Percentiles rank a stretch among this genome's conserved stretches.
Evolutionary conservation across 2,329 filamentous ascomycete genomes (phyloP).

Genomic region (Colletotrichum spinosum): DNA sequence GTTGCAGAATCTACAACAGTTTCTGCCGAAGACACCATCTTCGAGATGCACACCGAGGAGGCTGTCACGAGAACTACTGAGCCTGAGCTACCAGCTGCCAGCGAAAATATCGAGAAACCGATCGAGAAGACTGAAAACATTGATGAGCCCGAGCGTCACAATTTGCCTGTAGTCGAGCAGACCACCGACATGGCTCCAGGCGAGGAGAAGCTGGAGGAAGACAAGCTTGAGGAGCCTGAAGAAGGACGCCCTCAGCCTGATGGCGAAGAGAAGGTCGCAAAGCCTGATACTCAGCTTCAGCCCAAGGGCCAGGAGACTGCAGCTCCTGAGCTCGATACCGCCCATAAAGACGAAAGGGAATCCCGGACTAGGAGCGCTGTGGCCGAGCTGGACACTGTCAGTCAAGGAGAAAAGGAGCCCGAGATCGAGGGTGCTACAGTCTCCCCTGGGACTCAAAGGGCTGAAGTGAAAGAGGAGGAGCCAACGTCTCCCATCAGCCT

Average conservation of each 20-base stretch:
- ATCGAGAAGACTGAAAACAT: conserved; percentile 42
- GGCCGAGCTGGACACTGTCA: no score
- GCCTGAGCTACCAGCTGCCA: background rate
- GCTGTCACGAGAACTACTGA: background rate
- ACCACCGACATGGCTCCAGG: background rate
- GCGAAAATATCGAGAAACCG: conserved; percentile 7
- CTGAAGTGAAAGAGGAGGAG: conserved; percentile 20
- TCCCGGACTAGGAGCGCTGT: no score
- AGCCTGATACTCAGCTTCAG: no score
- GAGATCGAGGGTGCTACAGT: conserved; percentile 12
- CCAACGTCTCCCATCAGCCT: conserved; percentile 22
- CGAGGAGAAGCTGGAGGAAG: conserved; percentile 4
- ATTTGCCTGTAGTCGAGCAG: conserved; percentile 35
- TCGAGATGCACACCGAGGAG: background rate
- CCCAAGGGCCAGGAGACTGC: no score
- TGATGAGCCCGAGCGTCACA: conserved; percentile 37
- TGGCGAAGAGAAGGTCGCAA: no score
- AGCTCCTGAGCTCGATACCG: no score
- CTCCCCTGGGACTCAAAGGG: conserved; percentile 7
- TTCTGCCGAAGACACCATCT: background rate
- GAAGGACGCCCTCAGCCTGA: background rate
- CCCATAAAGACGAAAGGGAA: no score
- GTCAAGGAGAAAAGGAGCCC: conserved; percentile 4
- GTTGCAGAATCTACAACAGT: background rate
- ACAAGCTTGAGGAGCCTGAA: background rate